phyloP scores from a whole-genome alignment of 148 eudicot genomes.

The Amaranthus palmeri region DNA sequence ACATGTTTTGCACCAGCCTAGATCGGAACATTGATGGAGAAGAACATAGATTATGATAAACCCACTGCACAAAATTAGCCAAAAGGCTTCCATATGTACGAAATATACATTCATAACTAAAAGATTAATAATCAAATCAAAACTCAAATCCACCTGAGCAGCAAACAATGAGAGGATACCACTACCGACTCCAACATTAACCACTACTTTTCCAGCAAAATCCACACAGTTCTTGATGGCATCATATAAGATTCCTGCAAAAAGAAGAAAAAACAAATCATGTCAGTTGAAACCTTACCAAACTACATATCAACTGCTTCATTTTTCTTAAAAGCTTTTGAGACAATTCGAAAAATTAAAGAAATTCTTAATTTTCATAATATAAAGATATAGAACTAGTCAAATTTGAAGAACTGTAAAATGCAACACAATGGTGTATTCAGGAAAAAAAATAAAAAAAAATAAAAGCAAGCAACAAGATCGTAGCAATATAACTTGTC shows the following conservation, averaged over 20 bases:
- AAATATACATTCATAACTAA: background rate
- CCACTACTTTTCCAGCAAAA: conserved; percentile 82
- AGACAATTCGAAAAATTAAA: too few species aligned
- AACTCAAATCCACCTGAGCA: conserved; percentile 62
- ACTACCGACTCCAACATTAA: conserved; percentile 99
- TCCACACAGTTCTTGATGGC: conserved; percentile 87
- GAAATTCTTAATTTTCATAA: too few species aligned
- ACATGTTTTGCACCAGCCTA: conserved; percentile 99
- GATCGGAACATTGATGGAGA: background rate
- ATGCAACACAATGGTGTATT: background rate
- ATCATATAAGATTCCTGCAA: conserved; percentile 87
- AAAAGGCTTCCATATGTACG: background rate
- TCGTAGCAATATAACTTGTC: conserved; percentile 58
- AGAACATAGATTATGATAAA: background rate
- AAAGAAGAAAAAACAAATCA: background rate
- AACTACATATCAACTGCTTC: background rate
- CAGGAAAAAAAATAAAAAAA: background rate
- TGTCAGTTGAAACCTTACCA: background rate
- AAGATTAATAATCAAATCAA: background rate
- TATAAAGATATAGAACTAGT: background rate
- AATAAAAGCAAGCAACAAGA: background rate
- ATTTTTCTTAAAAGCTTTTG: too few species aligned
- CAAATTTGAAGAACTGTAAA: background rate
- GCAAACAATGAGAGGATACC: conserved; percentile 95
- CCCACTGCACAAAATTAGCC: background rate